A percentile compares a stretch with the other conserved stretches of the same genome.
These are phyloP conservation scores for Talaromyces sp. DNA, from an alignment of 2,329 filamentous ascomycete species.

Conservation along the genomic window DNA sequence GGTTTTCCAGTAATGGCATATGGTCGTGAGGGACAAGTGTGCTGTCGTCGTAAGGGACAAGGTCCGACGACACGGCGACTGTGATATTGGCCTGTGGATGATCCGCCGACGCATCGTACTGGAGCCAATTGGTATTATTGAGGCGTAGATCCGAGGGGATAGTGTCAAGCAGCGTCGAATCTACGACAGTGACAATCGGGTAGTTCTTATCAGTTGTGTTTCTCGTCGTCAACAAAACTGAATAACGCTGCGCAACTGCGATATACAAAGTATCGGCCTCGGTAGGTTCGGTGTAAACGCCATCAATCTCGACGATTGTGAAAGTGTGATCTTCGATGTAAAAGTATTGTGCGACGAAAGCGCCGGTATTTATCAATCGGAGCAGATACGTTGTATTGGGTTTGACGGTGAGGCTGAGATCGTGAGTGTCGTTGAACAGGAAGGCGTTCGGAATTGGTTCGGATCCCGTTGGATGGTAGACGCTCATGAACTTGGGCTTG, in stretches of 20 bases:
- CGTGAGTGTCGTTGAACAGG: slow-evolving; percentile 65
- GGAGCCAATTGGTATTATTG: slow-evolving; percentile 62
- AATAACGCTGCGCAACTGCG: slow-evolving; percentile 62
- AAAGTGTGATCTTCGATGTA: slow-evolving; percentile 56
- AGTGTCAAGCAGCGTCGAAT: slow-evolving; percentile 25
- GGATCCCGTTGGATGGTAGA: slow-evolving; percentile 55
- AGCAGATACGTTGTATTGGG: slow-evolving; percentile 71
- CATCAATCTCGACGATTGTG: slow-evolving; percentile 69
- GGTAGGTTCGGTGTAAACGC: slow-evolving; percentile 61
- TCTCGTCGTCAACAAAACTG: slow-evolving; percentile 57
- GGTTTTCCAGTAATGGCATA: slow-evolving; percentile 56
- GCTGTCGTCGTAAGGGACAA: slow-evolving; percentile 71
- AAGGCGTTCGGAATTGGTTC: slow-evolving; percentile 66
- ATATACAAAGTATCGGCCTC: slow-evolving; percentile 64
- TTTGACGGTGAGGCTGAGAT: slow-evolving; percentile 56
- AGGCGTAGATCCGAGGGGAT: slow-evolving; percentile 34
- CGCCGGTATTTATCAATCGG: slow-evolving; percentile 69
- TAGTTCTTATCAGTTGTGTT: slow-evolving; percentile 62
- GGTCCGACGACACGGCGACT: slow-evolving; percentile 38
- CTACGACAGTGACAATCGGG: slow-evolving; percentile 58
- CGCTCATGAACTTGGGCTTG: slow-evolving; percentile 36
- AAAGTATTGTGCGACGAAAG: slow-evolving; percentile 57
- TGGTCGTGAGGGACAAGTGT: slow-evolving; percentile 67
- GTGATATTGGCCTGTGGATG: slow-evolving; percentile 28
- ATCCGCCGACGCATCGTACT: slow-evolving; percentile 50